Evolutionary conservation across 495 filamentous ascomycete genomes (phyloP), one percentile per base, ranked within the genome.

Genomic region (Daldinia vernicosa): DNA sequence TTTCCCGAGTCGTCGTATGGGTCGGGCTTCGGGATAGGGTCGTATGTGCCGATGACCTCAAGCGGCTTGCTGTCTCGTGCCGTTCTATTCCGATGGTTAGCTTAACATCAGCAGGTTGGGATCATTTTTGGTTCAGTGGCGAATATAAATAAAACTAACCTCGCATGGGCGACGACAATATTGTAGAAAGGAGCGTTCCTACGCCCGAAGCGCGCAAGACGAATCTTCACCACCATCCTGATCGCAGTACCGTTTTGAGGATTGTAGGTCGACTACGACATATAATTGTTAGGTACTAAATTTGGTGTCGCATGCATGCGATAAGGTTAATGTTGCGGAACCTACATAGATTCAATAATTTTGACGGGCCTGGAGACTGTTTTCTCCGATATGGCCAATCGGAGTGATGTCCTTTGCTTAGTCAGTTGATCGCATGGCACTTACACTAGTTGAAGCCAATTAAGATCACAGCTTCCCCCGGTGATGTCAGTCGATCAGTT

Each of bases 11-110:
- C 86, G 55, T 89, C 87, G 67, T 88, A 87, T 1, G 92, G 84
- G 72, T 88, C 85, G 17, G 86, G 83, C 75, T 90, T 89, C 24
- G 95, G 95, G 47, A 97, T 85, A 0, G 95, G 94, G 81, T 99
- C 91, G 85, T 97, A 97, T 65, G 96, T 98, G 67, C 92, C 88
- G 68, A 99, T 89, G 61, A 99, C 95, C 84, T 99, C 95, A 77
- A 99, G 84, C 6, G 95, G 95, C 71, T 90, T 90, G 76, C 88
- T 89, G 80, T 95, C 91, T 35, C 93, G 87, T 35, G 95, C 94
- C 14, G 93, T 89, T 62, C 90, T 90, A 74, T 17, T 35, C 32
- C 11, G 35, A 8, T 50, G 53, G 60, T 64, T 15, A 71, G 27
- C 63, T 47, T 45, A 3, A 24, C 54, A 54, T 12, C 22, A 40